Evolutionary conservation across 805 yeast species (phyloP), one percentile per base, ranked within the genome.

Genomic region (Wickerhamiella musiphila): DNA sequence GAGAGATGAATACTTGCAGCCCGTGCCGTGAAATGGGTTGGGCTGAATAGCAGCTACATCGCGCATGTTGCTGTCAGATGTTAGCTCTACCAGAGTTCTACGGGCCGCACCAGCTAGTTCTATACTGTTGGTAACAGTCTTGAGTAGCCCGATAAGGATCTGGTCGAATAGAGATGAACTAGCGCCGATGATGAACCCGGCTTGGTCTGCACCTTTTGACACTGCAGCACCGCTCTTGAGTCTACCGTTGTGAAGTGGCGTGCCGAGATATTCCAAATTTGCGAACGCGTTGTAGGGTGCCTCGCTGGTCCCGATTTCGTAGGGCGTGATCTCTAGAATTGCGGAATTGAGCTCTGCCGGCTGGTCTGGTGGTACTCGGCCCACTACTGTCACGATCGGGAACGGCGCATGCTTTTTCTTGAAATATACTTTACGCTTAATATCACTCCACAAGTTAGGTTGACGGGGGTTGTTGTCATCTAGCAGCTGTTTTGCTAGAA

Each of bases 241-340:
- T 23, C 54, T 42, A 23, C 90, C 90, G 36, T 67, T 60, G 17
- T 61, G 45, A 15, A 70, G 65, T 11, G 61, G 54, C 1, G 84
- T 62, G 18, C 90, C 92, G 32, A 76, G 47, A 47, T 75, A 78
- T 49, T 68, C 64, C 19, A 70, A 52, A 37, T 76, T 72, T n/a
- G 73, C 59, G 52, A 78, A 78, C 9, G 72, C 57, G 34, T 63
- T 57, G 31, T 73, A 52, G 2, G 73, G 62, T 13, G 77, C 72
- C 47, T 78, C 90, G 84, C 84, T 78, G 4, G 83, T 72, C 17
- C 92, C 92, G 45, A 78, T 52, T 47, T 72, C 73, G 42, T 53
- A 68, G 13, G 83, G 79, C 37, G 43, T 42, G 37, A 51, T 36
- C 34, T 50, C 54, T 25, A 49, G 36, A n/a, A 49, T 62, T 2